Percentiles rank a stretch among this genome's conserved stretches.
phyloP scores from a whole-genome alignment of 2,329 filamentous ascomycete genomes.

The Botrytis cinerea region DNA sequence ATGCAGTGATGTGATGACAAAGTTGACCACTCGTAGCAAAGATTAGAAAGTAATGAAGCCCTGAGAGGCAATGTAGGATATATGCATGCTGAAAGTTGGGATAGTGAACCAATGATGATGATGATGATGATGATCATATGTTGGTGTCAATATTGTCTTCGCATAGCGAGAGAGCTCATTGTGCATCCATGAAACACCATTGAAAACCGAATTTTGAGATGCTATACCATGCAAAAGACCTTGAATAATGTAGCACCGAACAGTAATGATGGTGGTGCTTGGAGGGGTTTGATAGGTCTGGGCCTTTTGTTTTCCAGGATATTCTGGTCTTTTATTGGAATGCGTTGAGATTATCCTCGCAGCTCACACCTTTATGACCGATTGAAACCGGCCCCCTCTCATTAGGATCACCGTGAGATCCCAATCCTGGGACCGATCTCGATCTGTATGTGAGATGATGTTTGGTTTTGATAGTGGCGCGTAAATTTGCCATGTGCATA shows the following conservation, averaged over 20 bases:
- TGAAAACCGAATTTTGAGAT: neutral
- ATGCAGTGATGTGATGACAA: constrained; percentile 1
- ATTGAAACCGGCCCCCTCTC: neutral
- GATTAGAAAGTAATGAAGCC: neutral
- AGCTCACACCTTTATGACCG: neutral
- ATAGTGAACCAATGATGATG: neutral
- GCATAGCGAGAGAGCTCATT: neutral
- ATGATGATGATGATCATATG: neutral
- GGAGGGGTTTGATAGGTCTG: neutral
- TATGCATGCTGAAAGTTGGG: neutral
- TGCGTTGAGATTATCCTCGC: neutral
- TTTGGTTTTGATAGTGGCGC: neutral
- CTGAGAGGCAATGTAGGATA: neutral
- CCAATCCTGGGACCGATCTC: neutral
- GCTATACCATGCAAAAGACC: neutral
- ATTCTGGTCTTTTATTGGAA: neutral
- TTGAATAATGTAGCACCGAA: neutral
- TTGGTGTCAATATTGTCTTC: neutral
- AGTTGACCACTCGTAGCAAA: neutral
- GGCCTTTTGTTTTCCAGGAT: neutral
- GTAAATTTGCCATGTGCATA: neutral
- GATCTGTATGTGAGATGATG: neutral
- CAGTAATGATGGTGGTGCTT: neutral
- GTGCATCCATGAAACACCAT: neutral
- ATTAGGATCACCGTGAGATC: neutral